A percentile compares a stretch with the other conserved stretches of the same genome.
Evolutionary conservation across 257 asterid genomes (phyloP).

Genomic region (Ajuga chamaepitys): DNA sequence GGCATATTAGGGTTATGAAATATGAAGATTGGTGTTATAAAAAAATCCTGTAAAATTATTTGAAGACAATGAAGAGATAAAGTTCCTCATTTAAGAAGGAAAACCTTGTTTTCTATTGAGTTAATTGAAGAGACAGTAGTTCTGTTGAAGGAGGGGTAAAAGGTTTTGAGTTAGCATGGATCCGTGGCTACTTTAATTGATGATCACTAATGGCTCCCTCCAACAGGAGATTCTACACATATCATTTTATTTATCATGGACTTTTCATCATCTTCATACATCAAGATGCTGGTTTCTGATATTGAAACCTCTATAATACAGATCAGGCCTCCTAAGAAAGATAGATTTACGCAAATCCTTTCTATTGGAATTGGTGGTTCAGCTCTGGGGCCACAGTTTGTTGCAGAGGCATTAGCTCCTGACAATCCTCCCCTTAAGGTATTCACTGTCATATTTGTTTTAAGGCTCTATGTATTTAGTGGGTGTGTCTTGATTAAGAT

Average conservation of each 20-base stretch:
- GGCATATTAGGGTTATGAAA: not conserved
- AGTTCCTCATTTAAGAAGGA: not conserved
- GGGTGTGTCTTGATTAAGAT: not conserved
- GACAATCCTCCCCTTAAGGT: conserved; percentile 99
- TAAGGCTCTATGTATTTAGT: not conserved
- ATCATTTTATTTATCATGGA: not conserved
- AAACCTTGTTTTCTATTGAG: not conserved
- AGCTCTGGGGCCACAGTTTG: conserved; percentile 98
- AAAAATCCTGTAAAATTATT: not conserved
- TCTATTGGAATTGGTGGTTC: conserved; percentile 99
- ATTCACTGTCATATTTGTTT: not conserved
- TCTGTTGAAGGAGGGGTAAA: not conserved
- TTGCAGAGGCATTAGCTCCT: conserved; percentile 98
- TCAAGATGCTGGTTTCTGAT: conserved; percentile 14
- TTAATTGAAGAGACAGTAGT: not conserved
- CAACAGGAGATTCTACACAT: not conserved
- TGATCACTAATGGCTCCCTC: not conserved
- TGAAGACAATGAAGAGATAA: not conserved
- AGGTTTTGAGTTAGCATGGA: not conserved
- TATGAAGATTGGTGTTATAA: conserved; percentile 1
- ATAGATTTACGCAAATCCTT: conserved; percentile 80
- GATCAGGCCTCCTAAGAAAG: conserved; percentile 67
- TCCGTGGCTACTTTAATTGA: not conserved
- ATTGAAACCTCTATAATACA: conserved; percentile 27
- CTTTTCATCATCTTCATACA: not conserved